Conservation (phyloP, 2,329 filamentous ascomycete species). For the Aspergillus clavatus region DNA sequence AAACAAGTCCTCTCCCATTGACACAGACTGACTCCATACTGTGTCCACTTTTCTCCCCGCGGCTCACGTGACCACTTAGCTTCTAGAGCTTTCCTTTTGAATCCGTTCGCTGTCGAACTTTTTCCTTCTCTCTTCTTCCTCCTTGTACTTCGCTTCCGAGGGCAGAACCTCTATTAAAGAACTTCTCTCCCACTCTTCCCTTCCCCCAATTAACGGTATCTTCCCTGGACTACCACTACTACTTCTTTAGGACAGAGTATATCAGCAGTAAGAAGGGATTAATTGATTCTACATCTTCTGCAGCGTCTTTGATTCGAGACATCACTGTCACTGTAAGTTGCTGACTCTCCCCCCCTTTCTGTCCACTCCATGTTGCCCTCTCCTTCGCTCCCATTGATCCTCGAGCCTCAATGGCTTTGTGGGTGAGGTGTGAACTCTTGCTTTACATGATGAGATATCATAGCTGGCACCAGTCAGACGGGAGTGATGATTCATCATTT, state of each 20-base stretch:
- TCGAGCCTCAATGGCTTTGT: constrained; percentile 6
- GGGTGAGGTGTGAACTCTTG: constrained; percentile 2
- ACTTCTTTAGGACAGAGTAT: constrained; percentile 7
- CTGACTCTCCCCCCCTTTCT: constrained; percentile 1
- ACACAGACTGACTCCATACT: neutral
- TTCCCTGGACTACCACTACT: constrained; percentile 7
- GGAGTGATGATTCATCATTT: constrained; percentile 55
- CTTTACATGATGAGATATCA: constrained; percentile 52
- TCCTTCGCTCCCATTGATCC: constrained; percentile 1
- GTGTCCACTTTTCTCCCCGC: neutral
- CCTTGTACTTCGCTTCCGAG: constrained; percentile 7
- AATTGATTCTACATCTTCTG: constrained; percentile 19
- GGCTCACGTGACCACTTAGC: constrained; percentile 19
- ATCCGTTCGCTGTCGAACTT: constrained; percentile 11
- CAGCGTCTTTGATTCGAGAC: constrained; percentile 12
- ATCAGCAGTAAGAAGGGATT: constrained; percentile 9
- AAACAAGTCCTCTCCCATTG: too few relatives aligned
- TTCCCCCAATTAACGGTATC: constrained; percentile 11
- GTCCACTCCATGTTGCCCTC: neutral
- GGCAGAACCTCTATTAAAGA: constrained; percentile 13
- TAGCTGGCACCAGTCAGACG: constrained; percentile 66
- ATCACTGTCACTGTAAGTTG: constrained; percentile 19
- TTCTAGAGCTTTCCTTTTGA: constrained; percentile 40
- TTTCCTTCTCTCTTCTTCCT: constrained; percentile 10
- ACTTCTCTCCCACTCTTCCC: constrained; percentile 5